A percentile compares a stretch with the other conserved stretches of the same genome.
phyloP scores from a whole-genome alignment of 2,329 filamentous ascomycete species.

The Didymella segeticola region DNA sequence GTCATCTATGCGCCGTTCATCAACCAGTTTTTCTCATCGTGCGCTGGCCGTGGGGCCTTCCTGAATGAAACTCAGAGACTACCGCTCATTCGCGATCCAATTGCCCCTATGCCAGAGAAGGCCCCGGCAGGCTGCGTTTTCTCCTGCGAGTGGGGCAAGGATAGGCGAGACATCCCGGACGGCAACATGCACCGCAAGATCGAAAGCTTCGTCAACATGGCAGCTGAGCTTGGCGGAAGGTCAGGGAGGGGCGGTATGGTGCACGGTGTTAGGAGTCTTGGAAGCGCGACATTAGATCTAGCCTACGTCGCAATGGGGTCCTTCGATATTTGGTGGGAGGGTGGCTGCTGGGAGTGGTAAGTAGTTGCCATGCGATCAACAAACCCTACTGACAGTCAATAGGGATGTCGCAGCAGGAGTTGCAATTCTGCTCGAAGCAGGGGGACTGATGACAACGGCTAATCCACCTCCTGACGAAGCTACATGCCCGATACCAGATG shows the following conservation, averaged over 20 bases:
- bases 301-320: constrained; percentile 78
- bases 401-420: constrained; percentile 80
- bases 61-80: constrained; percentile 69
- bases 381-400: constrained; percentile 16
- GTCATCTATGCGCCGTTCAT: constrained; percentile 76
- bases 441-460: constrained; percentile 75
- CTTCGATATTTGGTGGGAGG: constrained; percentile 85
- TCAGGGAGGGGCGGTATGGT: constrained; percentile 78
- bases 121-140: constrained; percentile 76
- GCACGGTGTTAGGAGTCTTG: constrained; percentile 75
- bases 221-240: constrained; percentile 67
- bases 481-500: constrained; percentile 64
- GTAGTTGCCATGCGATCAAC: neutral
- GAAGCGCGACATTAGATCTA: constrained; percentile 74
- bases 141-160: constrained; percentile 81
- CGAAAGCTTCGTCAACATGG: constrained; percentile 78
- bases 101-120: constrained; percentile 66
- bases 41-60: constrained; percentile 71
- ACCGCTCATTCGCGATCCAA: constrained; percentile 68
- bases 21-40: constrained; percentile 72
- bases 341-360: constrained; percentile 80
- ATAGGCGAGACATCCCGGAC: constrained; percentile 68
- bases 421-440: constrained; percentile 74
- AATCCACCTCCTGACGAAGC: constrained; percentile 69
- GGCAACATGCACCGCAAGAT: constrained; percentile 76